phyloP scores from a whole-genome alignment of 2,329 filamentous ascomycete genomes.

The Fusarium albidum region DNA sequence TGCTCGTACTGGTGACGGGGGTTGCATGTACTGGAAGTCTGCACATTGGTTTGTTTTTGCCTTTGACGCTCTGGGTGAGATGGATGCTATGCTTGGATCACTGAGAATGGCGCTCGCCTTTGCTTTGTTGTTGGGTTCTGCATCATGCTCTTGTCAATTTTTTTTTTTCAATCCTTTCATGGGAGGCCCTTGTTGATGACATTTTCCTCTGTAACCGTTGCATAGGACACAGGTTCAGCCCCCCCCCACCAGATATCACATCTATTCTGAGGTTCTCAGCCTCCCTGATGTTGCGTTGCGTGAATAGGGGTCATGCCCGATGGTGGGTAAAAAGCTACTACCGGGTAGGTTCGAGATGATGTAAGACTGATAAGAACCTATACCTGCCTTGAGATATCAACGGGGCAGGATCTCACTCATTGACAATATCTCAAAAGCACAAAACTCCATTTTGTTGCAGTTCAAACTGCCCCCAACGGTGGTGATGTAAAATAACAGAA shows the following conservation, averaged over 20 bases:
- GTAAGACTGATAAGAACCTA: too few species aligned
- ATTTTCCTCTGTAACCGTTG: background rate
- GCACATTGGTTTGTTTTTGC: background rate
- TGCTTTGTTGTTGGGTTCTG: background rate
- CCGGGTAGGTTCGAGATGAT: too few species aligned
- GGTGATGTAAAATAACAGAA: constrained; percentile 17
- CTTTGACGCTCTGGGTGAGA: background rate
- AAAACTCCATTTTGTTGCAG: constrained; percentile 17
- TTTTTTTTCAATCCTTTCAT: background rate
- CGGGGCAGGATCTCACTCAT: too few species aligned
- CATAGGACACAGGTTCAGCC: too few species aligned
- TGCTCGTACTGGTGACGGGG: constrained; percentile 23
- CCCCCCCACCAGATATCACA: too few species aligned
- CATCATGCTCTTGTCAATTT: too few species aligned
- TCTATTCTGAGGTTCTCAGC: too few species aligned
- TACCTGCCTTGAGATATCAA: too few species aligned
- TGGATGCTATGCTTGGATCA: background rate
- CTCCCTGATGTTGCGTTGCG: too few species aligned
- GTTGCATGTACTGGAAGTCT: background rate
- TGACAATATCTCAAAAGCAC: background rate
- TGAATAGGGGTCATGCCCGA: too few species aligned
- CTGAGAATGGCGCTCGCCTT: background rate
- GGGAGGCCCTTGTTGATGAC: background rate
- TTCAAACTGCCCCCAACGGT: constrained; percentile 6
- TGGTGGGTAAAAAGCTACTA: too few species aligned